Evolutionary conservation across 371 early-diverging fungal genomes (phyloP).

Genomic region (Mortierella sp.): DNA sequence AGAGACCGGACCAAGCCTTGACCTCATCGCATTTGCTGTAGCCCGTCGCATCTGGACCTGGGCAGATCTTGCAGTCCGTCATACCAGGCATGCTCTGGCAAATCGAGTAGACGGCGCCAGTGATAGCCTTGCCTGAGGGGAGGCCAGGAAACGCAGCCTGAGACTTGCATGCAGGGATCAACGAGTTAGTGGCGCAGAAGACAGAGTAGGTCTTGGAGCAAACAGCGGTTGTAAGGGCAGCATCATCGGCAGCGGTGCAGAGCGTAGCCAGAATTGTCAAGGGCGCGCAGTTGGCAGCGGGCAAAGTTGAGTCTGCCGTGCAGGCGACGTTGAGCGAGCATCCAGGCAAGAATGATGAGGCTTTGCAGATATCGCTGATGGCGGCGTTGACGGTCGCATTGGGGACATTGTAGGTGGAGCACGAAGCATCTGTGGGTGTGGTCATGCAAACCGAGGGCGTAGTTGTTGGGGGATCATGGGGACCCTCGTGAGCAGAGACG

Average conservation of each 20-base stretch:
- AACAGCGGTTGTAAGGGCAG: slow-evolving; percentile 20
- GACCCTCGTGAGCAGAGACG: slow-evolving; percentile 36
- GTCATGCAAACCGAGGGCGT: slow-evolving; percentile 45
- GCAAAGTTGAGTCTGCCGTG: slow-evolving; percentile 28
- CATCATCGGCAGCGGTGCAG: slow-evolving; percentile 41
- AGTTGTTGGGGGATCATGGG: slow-evolving; percentile 18
- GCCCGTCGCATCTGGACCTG: slow-evolving; percentile 46
- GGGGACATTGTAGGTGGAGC: slow-evolving; percentile 38
- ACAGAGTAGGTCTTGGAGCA: slow-evolving; percentile 44
- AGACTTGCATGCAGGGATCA: slow-evolving; percentile 46
- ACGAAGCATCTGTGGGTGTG: slow-evolving; percentile 43
- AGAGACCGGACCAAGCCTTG: slow-evolving; percentile 45
- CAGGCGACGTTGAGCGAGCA: slow-evolving; percentile 54
- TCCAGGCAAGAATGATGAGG: slow-evolving; percentile 48
- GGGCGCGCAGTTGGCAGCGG: slow-evolving; percentile 41
- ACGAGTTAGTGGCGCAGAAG: slow-evolving; percentile 38
- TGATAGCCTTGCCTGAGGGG: slow-evolving; percentile 47
- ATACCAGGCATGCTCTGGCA: slow-evolving; percentile 49
- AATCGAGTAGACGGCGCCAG: slow-evolving; percentile 49
- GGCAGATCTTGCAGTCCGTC: slow-evolving; percentile 52
- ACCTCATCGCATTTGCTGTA: slow-evolving; percentile 54
- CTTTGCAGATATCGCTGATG: slow-evolving; percentile 41
- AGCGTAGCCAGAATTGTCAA: slow-evolving; percentile 45
- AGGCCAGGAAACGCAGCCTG: slow-evolving; percentile 46
- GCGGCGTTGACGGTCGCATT: slow-evolving; percentile 24